These are phyloP conservation scores for Podospora pseudoanserina DNA, from an alignment of 495 filamentous ascomycete genomes.

Conservation along the genomic window DNA sequence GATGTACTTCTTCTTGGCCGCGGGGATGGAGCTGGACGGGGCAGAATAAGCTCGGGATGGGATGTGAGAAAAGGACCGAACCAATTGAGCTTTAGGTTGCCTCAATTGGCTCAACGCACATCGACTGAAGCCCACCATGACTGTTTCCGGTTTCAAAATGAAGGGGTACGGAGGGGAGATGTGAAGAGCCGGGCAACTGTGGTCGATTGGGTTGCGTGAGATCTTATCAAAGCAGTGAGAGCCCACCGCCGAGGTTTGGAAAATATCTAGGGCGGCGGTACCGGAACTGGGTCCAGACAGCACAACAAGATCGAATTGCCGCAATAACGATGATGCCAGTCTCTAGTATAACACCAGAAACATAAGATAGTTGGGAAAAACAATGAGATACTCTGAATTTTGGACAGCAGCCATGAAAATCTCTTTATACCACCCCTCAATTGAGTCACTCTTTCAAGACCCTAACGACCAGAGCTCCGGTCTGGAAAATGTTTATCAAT, in stretches of 20 bases:
- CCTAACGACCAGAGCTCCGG: not conserved
- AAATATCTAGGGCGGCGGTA: slow-evolving; percentile 16
- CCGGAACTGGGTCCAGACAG: slow-evolving; percentile 18
- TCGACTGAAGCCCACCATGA: slow-evolving; percentile 28
- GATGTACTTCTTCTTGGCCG: slow-evolving; percentile 79
- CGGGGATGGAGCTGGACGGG: slow-evolving; percentile 60
- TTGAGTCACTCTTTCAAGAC: slow-evolving; percentile 10
- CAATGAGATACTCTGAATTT: not conserved
- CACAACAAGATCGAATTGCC: not conserved
- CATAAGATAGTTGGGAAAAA: not conserved
- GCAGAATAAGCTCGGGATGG: slow-evolving; percentile 53
- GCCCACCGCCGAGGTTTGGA: slow-evolving; percentile 10
- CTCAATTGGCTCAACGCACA: slow-evolving; percentile 28
- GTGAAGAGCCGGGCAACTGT: not conserved
- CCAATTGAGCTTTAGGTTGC: slow-evolving; percentile 29
- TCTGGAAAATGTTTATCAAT: not conserved
- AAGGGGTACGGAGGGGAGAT: not conserved
- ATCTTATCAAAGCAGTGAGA: slow-evolving; percentile 8
- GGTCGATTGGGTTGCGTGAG: not conserved
- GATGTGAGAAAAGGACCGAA: slow-evolving; percentile 12
- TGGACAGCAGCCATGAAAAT: not conserved
- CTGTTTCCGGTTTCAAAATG: slow-evolving; percentile 12
- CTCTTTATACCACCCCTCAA: not conserved
- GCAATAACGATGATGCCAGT: not conserved
- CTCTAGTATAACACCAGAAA: not conserved